Evolutionary conservation across 805 yeast species (phyloP), one percentile per base, ranked within the genome.

Genomic region (Nakazawaea wyomingensis): DNA sequence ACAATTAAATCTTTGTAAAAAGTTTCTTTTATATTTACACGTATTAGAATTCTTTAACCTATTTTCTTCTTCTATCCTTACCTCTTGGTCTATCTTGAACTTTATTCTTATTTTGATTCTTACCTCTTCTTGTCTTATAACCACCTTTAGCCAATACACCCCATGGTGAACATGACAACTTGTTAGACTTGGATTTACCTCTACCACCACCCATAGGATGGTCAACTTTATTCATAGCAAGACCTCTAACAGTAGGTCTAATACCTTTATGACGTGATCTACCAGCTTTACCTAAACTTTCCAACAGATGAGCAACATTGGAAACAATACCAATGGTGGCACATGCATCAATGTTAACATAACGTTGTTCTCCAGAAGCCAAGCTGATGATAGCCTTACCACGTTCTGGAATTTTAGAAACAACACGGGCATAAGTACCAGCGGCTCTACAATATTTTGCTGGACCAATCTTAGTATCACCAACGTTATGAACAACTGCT

Each of bases 191-290:
- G 48, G 96, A 85, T 66, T 93, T 93, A 78, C 99, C 99, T 76
- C 99, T 82, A 69, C 99, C 99, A 82, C 99, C 99, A 74, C 99
- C 99, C 59, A 88, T 90, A 51, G 99, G 99, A 71, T 93, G 99
- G 66, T 93, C 97, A 61, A 82, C 79, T 50, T 93, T 93, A 68
- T 93, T 93, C 96, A 87, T 88, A 39, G 99, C 98, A 54, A 88
- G 86, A 77, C 99, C 99, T 72, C 99, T 84, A 31, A 90, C 97
- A 40, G 82, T 79, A 29, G 99, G 99, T 65, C 98, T 81, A 57
- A 84, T 82, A 50, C 98, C 99, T 60, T 85, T 71, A 73, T 89
- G 83, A 62, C 99, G 82, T 41, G 83, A 73, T 65, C 97, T 80
- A 57, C 99, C 99, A 19, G 99, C 99, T 64, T 93, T 93, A 74